These are phyloP conservation scores for Clarkia xantiana DNA, from an alignment of 345 rosid genomes.

Conservation along the genomic window DNA sequence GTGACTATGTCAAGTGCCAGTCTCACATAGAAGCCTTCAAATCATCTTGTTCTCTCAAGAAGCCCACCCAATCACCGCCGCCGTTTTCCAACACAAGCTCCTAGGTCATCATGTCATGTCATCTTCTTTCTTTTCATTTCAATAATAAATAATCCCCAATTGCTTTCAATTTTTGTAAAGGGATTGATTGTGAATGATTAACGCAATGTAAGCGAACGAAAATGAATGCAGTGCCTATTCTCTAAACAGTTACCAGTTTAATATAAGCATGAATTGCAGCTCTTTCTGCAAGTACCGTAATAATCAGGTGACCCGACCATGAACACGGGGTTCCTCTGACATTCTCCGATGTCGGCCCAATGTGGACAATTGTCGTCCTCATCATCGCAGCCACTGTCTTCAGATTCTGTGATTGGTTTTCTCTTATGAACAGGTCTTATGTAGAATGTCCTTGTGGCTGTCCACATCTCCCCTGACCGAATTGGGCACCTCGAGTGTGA, in stretches of 20 bases:
- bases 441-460: conserved; percentile 50
- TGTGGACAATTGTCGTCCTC: conserved; percentile 55
- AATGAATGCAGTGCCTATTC: no score
- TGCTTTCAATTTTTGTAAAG: no score
- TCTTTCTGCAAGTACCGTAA: conserved; percentile 80
- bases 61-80: conserved; percentile 14
- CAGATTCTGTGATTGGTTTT: conserved; percentile 11
- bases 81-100: no score
- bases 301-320: conserved; percentile 90
- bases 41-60: conserved; percentile 58
- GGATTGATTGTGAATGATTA: no score
- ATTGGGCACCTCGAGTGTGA: conserved; percentile 71
- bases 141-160: no score
- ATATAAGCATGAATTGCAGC: conserved; percentile 28
- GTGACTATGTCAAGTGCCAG: conserved; percentile 53
- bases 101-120: no score
- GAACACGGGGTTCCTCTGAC: conserved; percentile 69
- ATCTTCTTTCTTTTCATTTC: no score
- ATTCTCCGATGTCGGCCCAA: conserved; percentile 82
- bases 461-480: conserved; percentile 52
- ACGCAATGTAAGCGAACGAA: no score
- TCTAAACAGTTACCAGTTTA: not conserved
- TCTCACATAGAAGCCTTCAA: conserved; percentile 69
- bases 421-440: conserved; percentile 16
- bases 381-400: conserved; percentile 40